phyloP scores from a whole-genome alignment of 495 filamentous ascomycete species.

The Collariella sp. region DNA sequence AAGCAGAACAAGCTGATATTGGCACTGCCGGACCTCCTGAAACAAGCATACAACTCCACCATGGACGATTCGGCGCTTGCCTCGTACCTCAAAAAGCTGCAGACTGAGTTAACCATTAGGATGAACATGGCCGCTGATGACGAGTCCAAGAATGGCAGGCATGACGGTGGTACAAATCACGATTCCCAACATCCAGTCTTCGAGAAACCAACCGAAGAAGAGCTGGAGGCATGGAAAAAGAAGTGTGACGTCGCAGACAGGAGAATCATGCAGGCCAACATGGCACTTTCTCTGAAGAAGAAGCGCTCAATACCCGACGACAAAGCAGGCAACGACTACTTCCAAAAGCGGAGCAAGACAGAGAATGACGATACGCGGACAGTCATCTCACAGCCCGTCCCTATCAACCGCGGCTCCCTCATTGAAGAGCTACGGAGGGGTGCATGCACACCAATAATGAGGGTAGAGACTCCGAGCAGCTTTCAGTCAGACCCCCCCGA shows the following conservation, averaged over 20 bases:
- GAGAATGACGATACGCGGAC: neutral
- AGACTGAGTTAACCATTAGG: conserved; percentile 63
- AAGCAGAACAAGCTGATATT: conserved; percentile 53
- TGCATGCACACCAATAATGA: neutral
- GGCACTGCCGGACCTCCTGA: conserved; percentile 64
- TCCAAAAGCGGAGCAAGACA: neutral
- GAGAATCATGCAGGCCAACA: conserved; percentile 12
- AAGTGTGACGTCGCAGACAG: conserved; percentile 4
- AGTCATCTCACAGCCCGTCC: neutral
- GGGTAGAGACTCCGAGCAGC: neutral
- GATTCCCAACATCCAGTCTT: neutral
- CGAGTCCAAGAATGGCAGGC: conserved; percentile 4
- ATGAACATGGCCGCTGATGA: conserved; percentile 55
- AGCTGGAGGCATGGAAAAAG: conserved; percentile 2
- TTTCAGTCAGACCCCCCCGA: neutral
- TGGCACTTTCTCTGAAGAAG: neutral
- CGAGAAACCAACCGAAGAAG: conserved; percentile 4
- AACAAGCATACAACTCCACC: conserved; percentile 56
- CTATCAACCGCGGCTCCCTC: conserved; percentile 1
- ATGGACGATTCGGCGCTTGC: conserved; percentile 58
- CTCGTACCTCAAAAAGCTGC: conserved; percentile 59
- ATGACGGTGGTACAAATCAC: neutral
- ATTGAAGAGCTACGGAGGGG: conserved; percentile 1
- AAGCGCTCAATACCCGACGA: neutral
- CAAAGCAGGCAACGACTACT: neutral